Base-by-base conservation (phyloP, 495 filamentous ascomycete species). In the Hapsidospora chrysogenum region DNA sequence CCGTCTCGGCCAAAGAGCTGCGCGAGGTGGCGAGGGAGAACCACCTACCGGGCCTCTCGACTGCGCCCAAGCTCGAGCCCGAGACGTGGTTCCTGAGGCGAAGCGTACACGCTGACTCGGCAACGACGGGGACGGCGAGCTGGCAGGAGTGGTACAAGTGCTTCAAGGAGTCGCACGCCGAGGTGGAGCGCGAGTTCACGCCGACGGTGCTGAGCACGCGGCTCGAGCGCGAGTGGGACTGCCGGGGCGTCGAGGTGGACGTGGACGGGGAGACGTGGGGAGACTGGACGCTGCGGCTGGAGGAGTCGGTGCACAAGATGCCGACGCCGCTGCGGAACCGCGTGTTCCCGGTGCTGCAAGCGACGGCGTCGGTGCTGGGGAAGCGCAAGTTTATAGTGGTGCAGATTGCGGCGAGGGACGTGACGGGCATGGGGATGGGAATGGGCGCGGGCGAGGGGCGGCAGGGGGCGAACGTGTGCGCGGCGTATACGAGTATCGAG, bases 171-270 rank as follows among this genome's bases (percentile, higher is more conserved):
- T 51, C 72, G 32, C 83, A 87, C 53, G 68, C 67, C 4, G 54
- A 68, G 52, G 64, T 79, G 41, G 83, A 92, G 54, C 63, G 54
- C 47, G 68, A 68, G 28, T 85, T 80, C 50, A 89, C 80, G 21
- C 78, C 79, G 10, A 66, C 63, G 35, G 68, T 84, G 6, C 56
- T 71, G n/a, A 61, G 58, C 14, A 63, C 68, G 16, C 56, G 66
- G 32, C 43, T 57, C 35, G 51, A 75, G 15, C 42, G 71, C 45
- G 46, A 52, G 9, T 81, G 76, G 76, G 49, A 63, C 20, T 57
- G 55, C 45, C 37, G 43, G 26, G 45, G 53, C 47, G 36, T 49
- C 52, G 39, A 64, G 51, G 49, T 47, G 4, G 36, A 41, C 13
- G 56, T 50, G 35, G 59, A 45, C 18, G 56, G 45, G n/a, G 28